phyloP scores from a whole-genome alignment of 371 early-diverging fungal genomes.

The Apophysomyces variabilis region DNA sequence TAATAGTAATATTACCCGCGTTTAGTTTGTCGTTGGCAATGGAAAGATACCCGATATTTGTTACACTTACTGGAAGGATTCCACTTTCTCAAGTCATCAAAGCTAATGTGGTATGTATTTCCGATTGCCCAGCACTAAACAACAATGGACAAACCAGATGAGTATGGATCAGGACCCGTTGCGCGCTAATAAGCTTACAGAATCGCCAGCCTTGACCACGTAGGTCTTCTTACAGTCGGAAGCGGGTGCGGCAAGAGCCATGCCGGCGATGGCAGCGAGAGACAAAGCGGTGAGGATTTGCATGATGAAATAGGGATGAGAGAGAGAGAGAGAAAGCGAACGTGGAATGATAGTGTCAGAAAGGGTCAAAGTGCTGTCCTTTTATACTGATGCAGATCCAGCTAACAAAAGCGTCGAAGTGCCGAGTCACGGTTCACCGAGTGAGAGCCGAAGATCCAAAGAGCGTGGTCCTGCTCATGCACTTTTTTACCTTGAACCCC shows the following conservation, averaged over 20 bases:
- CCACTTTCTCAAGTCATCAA: slow-evolving; percentile 28
- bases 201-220: slow-evolving; percentile 29
- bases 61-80: slow-evolving; percentile 33
- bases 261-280: slow-evolving; percentile 17
- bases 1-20: neutral
- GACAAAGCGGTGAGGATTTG: slow-evolving; percentile 15
- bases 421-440: slow-evolving; percentile 1
- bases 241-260: slow-evolving; percentile 15
- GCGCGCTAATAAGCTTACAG: slow-evolving; percentile 18
- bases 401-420: neutral
- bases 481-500: neutral
- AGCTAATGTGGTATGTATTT: slow-evolving; percentile 21
- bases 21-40: neutral
- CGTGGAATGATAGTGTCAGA: neutral
- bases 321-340: neutral
- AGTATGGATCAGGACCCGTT: no score
- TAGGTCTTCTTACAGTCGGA: slow-evolving; percentile 26
- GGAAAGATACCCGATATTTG: neutral
- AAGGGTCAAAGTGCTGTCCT: neutral
- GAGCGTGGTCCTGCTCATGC: neutral
- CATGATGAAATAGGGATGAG: neutral
- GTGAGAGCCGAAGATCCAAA: neutral
- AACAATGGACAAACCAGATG: neutral
- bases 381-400: neutral
- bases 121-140: slow-evolving; percentile 31